Evolutionary conservation across 768 basidiomycete species (phyloP), one percentile per base, ranked within the genome.

Genomic region (Clavaria fumosa): DNA sequence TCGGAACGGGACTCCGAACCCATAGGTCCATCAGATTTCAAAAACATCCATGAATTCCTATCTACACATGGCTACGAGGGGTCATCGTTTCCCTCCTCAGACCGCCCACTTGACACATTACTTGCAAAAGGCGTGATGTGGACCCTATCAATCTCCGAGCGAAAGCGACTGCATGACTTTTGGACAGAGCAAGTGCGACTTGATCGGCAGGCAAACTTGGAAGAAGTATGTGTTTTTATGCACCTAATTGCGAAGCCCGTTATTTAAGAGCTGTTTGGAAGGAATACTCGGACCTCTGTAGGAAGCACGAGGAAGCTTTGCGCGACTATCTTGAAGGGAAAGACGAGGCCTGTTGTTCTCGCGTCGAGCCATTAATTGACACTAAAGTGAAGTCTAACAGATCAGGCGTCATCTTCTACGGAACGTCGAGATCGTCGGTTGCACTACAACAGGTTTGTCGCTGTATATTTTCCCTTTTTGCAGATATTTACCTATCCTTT

Each of bases 371-470:
- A 20, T 34, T 20, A 22, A 33, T 27, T 15, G 24, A 18, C 2
- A 18, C 22, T 12, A 31, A 19, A 14, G 30, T 37, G 27, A 30
- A 14, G n/a, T 31, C 38, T 34, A 27, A 1, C 44, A 84, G 81
- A 54, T 61, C 34, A 65, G 74, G 7, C 66, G 73, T 0, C 60
- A 62, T 4, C 53, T 85, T 4, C 58, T 86, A 4, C 50, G 53
- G 22, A 52, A 61, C 4, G 62, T 69, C 0, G 69, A 80, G 47
- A 62, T 86, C 14, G 69, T 84, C 32, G 83, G 77, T 4, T 82
- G 79, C 43, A 86, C 82, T 0, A 84, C 81, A 0, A 82, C 74
- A 15, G 79, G 78, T 76, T 49, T 10, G 38, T 39, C 12, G 19
- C 9, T 21, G 10, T 31, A 28, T 17, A 15, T 20, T n/a, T 3